phyloP scores from a whole-genome alignment of 345 rosid genomes.

The Punica granatum region DNA sequence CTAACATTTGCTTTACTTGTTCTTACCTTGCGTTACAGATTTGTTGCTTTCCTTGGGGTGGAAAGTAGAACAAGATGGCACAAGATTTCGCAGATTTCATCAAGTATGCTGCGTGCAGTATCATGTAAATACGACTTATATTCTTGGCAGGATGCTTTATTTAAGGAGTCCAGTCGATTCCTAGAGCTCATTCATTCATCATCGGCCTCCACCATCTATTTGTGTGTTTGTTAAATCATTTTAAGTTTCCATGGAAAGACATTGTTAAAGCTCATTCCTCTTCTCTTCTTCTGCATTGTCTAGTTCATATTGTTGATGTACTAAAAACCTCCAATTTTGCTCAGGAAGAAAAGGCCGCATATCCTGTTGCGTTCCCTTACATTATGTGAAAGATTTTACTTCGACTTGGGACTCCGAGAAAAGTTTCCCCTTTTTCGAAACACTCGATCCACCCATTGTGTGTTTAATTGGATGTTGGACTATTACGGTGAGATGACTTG shows the following conservation, averaged over 20 bases:
- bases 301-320: not conserved
- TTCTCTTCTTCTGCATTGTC: not conserved
- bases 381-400: too few relatives aligned
- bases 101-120: not conserved
- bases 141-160: not conserved
- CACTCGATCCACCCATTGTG: too few relatives aligned
- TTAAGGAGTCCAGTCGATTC: not conserved
- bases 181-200: not conserved
- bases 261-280: not conserved
- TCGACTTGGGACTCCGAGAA: too few relatives aligned
- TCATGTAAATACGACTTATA: not conserved
- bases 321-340: not conserved
- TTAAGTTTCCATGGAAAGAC: not conserved
- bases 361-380: too few relatives aligned
- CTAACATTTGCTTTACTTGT: not conserved
- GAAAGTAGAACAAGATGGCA: constrained; percentile 30
- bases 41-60: constrained; percentile 63
- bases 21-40: constrained; percentile 25
- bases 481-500: too few relatives aligned
- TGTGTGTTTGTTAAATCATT: not conserved
- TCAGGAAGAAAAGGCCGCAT: too few relatives aligned
- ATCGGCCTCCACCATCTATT: not conserved
- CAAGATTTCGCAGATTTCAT: not conserved
- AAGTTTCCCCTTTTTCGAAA: too few relatives aligned
- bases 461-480: too few relatives aligned